A percentile compares a stretch with the other conserved stretches of the same genome.
phyloP scores from a whole-genome alignment of 805 yeast species.

The Candida ulmi region DNA sequence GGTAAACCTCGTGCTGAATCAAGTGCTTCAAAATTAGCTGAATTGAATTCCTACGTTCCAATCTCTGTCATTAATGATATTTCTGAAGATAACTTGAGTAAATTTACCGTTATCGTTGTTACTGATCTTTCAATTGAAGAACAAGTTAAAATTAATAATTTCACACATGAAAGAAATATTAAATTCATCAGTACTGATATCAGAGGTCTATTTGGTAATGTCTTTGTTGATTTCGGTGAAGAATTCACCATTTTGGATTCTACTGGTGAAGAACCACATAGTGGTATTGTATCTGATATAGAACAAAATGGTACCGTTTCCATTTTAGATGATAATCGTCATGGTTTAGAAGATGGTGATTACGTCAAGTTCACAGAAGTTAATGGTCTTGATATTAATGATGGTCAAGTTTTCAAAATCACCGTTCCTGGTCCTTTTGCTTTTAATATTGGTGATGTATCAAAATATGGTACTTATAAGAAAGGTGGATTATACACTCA shows the following conservation, averaged over 20 bases:
- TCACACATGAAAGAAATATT: slow-evolving; percentile 68
- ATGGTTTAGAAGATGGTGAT: slow-evolving; percentile 89
- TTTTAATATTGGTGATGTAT: slow-evolving; percentile 57
- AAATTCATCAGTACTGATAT: slow-evolving; percentile 79
- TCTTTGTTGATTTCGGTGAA: slow-evolving; percentile 88
- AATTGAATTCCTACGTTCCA: slow-evolving; percentile 88
- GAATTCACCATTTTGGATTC: slow-evolving; percentile 75
- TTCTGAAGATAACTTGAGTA: slow-evolving; percentile 44
- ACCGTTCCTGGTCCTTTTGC: slow-evolving; percentile 95
- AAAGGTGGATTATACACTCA: slow-evolving; percentile 91
- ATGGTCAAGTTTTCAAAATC: slow-evolving; percentile 67
- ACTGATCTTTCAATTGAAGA: slow-evolving; percentile 69
- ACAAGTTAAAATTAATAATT: slow-evolving; percentile 67
- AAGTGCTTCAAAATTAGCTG: slow-evolving; percentile 63
- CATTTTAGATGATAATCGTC: slow-evolving; percentile 86
- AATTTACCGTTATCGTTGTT: slow-evolving; percentile 79
- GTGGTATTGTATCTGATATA: slow-evolving; percentile 86
- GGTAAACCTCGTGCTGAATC: slow-evolving; percentile 76
- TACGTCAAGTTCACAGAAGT: slow-evolving; percentile 83
- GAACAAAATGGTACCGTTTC: slow-evolving; percentile 89
- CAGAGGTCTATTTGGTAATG: slow-evolving; percentile 82
- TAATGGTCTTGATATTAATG: slow-evolving; percentile 73
- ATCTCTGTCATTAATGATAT: slow-evolving; percentile 58
- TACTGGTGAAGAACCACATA: slow-evolving; percentile 87
- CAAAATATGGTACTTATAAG: slow-evolving; percentile 57